Conservation (phyloP, 139 green algal species). For the Raphidocelis subcapitata region DNA sequence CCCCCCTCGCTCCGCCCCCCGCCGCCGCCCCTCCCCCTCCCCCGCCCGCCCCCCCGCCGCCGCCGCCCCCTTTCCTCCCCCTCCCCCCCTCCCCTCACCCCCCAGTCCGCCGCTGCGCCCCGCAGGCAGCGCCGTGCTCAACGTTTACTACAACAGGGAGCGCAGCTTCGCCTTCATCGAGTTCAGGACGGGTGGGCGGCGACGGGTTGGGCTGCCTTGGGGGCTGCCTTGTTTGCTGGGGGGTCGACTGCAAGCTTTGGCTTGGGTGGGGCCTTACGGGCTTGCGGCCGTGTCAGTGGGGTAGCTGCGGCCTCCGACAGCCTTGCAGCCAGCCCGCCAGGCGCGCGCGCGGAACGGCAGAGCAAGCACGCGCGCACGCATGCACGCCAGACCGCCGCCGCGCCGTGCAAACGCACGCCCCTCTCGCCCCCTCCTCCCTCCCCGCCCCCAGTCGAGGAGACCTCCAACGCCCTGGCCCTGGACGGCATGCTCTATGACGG, state of each 20-base stretch:
- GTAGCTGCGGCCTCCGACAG: too few species aligned
- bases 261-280: too few species aligned
- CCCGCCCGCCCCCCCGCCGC: neutral
- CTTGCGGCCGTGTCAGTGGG: too few species aligned
- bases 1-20: too few species aligned
- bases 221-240: neutral
- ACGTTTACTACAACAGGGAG: slow-evolving; percentile 99
- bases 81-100: too few species aligned
- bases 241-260: too few species aligned
- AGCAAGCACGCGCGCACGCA: too few species aligned
- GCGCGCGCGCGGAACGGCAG: too few species aligned
- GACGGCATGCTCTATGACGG: slow-evolving; percentile 98
- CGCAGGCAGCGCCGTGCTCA: slow-evolving; percentile 87
- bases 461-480: slow-evolving; percentile 90
- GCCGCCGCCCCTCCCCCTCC: neutral
- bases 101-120: neutral
- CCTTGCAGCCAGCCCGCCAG: too few species aligned
- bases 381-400: neutral
- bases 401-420: too few species aligned
- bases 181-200: slow-evolving; percentile 76
- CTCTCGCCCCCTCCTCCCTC: neutral
- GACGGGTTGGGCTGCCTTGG: neutral
- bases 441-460: slow-evolving; percentile 78
- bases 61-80: neutral
- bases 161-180: slow-evolving; percentile 99